Conservation (phyloP, 1,284 basidiomycete species). For the Baeospora myosura region DNA sequence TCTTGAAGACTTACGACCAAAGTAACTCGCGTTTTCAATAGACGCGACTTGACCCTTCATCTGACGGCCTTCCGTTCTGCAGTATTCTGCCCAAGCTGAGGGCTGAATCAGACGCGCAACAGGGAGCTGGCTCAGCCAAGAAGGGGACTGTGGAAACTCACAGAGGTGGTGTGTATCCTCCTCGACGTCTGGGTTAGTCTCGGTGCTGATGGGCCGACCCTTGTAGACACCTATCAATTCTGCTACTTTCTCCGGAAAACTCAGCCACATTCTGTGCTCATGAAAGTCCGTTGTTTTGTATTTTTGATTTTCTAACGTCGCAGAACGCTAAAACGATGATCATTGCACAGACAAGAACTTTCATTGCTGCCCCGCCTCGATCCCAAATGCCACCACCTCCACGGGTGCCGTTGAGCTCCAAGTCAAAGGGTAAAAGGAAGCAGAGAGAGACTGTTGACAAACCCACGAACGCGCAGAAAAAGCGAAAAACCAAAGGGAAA, state of each 20-base stretch:
- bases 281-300: conserved; percentile 44
- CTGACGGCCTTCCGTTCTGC: too few species aligned
- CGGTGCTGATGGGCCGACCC: conserved; percentile 3
- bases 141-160: conserved; percentile 64
- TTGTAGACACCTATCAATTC: conserved; percentile 68
- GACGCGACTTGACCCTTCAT: neutral
- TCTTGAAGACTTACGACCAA: conserved; percentile 60
- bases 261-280: conserved; percentile 65
- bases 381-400: conserved; percentile 14
- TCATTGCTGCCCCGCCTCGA: conserved; percentile 34
- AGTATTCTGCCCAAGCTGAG: conserved; percentile 65
- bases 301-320: neutral
- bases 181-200: conserved; percentile 3
- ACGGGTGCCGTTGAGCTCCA: conserved; percentile 17
- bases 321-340: neutral
- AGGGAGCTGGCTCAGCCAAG: conserved; percentile 39
- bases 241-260: conserved; percentile 74
- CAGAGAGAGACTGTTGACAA: conserved; percentile 17
- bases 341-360: conserved; percentile 43
- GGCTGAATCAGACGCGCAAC: conserved; percentile 43
- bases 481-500: conserved; percentile 38
- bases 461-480: conserved; percentile 30
- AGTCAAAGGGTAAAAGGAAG: conserved; percentile 21
- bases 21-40: conserved; percentile 30
- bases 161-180: conserved; percentile 52